phyloP scores from a whole-genome alignment of 306 rosid genomes.

The Vigna mungo region DNA sequence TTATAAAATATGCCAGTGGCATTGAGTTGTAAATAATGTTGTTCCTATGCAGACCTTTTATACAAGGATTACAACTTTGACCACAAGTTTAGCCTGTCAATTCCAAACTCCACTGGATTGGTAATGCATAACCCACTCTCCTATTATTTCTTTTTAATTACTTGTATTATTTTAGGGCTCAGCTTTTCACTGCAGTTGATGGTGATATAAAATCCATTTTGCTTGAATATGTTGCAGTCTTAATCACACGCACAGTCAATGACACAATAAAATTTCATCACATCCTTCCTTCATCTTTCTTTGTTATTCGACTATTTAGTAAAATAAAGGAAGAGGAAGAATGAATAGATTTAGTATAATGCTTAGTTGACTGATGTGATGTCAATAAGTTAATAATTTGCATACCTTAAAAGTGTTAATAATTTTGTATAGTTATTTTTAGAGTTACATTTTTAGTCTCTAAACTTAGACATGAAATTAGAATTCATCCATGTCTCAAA shows the following conservation, averaged over 20 bases:
- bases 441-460: no score
- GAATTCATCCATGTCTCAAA: no score
- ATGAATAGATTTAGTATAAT: slow-evolving; percentile 13
- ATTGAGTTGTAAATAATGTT: background rate
- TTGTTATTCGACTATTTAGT: background rate
- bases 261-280: background rate
- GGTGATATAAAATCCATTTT: slow-evolving; percentile 23
- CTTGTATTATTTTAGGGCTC: slow-evolving; percentile 6
- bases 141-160: background rate
- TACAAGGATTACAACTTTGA: slow-evolving; percentile 87
- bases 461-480: no score
- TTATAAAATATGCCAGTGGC: background rate
- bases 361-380: background rate
- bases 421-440: background rate
- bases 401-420: background rate
- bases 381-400: background rate
- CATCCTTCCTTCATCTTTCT: slow-evolving; percentile 15
- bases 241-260: background rate
- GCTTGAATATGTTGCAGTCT: slow-evolving; percentile 14
- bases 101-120: slow-evolving; percentile 79
- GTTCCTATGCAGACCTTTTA: slow-evolving; percentile 72
- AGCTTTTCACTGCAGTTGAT: slow-evolving; percentile 13
- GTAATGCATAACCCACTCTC: slow-evolving; percentile 52
- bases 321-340: background rate
- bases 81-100: slow-evolving; percentile 77